These are phyloP conservation scores for Musa schizocarpa DNA, from an alignment of 176 grass and related monocot genomes.

Conservation along the genomic window DNA sequence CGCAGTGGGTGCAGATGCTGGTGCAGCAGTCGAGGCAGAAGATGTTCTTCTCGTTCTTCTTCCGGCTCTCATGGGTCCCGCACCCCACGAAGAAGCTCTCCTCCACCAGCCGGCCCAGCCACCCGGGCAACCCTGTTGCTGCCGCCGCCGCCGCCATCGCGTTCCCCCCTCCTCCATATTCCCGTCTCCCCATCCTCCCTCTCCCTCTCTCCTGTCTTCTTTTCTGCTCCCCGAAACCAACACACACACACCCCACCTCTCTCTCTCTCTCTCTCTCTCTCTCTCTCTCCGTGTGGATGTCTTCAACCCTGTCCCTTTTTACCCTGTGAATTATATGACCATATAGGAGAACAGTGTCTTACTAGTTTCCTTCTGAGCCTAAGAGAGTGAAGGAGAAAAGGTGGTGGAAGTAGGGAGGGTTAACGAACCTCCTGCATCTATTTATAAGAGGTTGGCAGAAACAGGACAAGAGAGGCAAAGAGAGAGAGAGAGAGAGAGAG, in stretches of 20 bases:
- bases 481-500: neutral
- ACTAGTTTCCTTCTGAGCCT: neutral
- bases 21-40: slow-evolving; percentile 88
- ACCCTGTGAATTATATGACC: too few species aligned
- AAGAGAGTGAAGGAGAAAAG: neutral
- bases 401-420: neutral
- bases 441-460: slow-evolving; percentile 28
- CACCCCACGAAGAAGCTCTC: slow-evolving; percentile 88
- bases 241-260: neutral
- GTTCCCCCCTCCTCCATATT: neutral
- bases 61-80: slow-evolving; percentile 42
- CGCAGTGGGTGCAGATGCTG: slow-evolving; percentile 87
- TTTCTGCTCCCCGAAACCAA: too few species aligned
- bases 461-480: neutral
- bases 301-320: too few species aligned
- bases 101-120: slow-evolving; percentile 59
- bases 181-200: slow-evolving; percentile 1
- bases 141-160: neutral
- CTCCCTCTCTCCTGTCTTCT: neutral
- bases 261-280: neutral
- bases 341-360: neutral
- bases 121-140: slow-evolving; percentile 25
- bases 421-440: slow-evolving; percentile 10
- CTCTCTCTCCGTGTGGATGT: neutral
- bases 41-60: slow-evolving; percentile 99